Conservation (phyloP, 768 basidiomycete species). For the Boletellus ananas region DNA sequence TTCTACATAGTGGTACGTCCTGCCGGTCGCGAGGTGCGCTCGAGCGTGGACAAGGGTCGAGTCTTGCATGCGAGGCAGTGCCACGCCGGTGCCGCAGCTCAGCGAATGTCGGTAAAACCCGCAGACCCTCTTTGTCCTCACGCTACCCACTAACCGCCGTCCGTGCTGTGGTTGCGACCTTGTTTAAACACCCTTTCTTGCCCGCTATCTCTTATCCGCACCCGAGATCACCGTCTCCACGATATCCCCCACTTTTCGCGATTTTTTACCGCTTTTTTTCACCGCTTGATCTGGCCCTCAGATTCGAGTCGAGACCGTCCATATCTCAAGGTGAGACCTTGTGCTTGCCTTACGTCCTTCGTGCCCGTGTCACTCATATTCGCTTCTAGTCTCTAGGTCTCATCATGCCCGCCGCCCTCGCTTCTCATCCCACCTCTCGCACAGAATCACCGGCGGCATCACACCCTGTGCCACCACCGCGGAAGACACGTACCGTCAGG, state of each 20-base stretch:
- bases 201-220: slow-evolving; percentile 13
- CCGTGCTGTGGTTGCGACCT: slow-evolving; percentile 9
- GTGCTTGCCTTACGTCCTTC: slow-evolving; percentile 19
- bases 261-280: slow-evolving; percentile 23
- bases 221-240: slow-evolving; percentile 8
- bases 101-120: slow-evolving; percentile 27
- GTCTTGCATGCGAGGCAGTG: slow-evolving; percentile 14
- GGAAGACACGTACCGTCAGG: slow-evolving; percentile 45
- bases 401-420: slow-evolving; percentile 47
- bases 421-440: slow-evolving; percentile 33
- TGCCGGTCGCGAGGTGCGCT: slow-evolving; percentile 52
- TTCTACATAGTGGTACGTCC: slow-evolving; percentile 70
- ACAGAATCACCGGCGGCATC: slow-evolving; percentile 27
- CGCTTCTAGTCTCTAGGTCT: slow-evolving; percentile 11
- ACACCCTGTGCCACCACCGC: slow-evolving; percentile 31
- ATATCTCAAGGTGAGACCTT: slow-evolving; percentile 37
- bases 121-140: slow-evolving; percentile 30
- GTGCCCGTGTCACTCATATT: slow-evolving; percentile 14
- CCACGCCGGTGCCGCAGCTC: slow-evolving; percentile 23
- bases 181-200: slow-evolving; percentile 1
- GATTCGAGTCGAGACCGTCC: slow-evolving; percentile 23
- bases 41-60: slow-evolving; percentile 38
- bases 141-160: slow-evolving; percentile 18
- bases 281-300: slow-evolving; percentile 19
- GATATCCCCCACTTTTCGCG: slow-evolving; percentile 8